Evolutionary conservation across 352 stramenopile species (phyloP), one percentile per base, ranked within the genome.

Genomic region (Phytopythium oedochilum): DNA sequence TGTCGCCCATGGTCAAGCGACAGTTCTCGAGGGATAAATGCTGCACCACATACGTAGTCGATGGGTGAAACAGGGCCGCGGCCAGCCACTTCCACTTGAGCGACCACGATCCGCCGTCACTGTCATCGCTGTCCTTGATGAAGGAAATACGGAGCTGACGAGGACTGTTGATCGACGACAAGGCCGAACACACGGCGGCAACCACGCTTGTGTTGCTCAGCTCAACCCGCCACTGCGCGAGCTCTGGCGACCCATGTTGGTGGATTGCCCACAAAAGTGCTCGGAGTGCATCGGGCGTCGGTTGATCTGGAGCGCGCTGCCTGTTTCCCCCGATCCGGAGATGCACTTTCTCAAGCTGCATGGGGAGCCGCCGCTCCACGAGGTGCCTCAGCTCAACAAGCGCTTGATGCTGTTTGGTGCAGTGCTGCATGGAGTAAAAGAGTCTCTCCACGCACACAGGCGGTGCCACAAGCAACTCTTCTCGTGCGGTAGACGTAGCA

Each of bases 81-180:
- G 59, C 58, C 15, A 71, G 40, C 63, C 63, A 67, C 18, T 28
- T 35, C 63, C 63, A 70, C 18, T 63, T 23, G 0, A 48, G 40
- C 22, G 32, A 20, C 28, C 20, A 26, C 40, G 11, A 7, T 2
- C 9, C 11, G 7, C 39, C 2, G n/a, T 45, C 39, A 36, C 7
- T 20, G 40, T 29, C 23, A 25, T 23, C 12, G 34, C 11, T 32
- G 15, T 2, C 51, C 10, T 34, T 46, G 7, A 25, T 14, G 18
- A 63, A 55, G 47, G 48, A 36, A 0, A 69, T 22, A 46, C 46
- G 36, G 18, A 68, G 3, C 29, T 43, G 47, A 22, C 64, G 40
- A 1, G 62, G 51, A n/a, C 59, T 17, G 11, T 29, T 11, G 2
- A 57, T 45, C 45, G 46, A 60, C 11, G 59, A 32, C 1, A 71